Percentiles rank a stretch among this genome's conserved stretches.
These are phyloP conservation scores for Xylaria bambusicola DNA, from an alignment of 495 filamentous ascomycete genomes.

Conservation along the genomic window DNA sequence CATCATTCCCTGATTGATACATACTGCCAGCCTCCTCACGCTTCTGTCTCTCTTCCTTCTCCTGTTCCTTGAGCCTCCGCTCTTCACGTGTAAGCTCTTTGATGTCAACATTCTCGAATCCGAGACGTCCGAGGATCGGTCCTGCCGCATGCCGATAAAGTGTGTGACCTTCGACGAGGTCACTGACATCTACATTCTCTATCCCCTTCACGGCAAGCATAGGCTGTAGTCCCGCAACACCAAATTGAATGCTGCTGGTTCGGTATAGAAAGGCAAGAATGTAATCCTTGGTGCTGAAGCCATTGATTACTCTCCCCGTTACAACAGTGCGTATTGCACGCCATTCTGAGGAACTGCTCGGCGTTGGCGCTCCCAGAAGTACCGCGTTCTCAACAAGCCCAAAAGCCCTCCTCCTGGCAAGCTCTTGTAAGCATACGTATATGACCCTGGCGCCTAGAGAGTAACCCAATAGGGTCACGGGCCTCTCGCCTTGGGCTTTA, in stretches of 20 bases:
- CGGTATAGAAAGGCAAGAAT: slow-evolving; percentile 62
- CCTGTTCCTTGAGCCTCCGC: slow-evolving; percentile 38
- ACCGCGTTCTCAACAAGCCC: slow-evolving; percentile 85
- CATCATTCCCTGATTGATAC: not conserved
- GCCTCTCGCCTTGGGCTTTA: slow-evolving; percentile 86
- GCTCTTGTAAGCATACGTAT: slow-evolving; percentile 72
- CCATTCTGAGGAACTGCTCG: slow-evolving; percentile 57
- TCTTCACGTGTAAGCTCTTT: slow-evolving; percentile 48
- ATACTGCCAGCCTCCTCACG: slow-evolving; percentile 26
- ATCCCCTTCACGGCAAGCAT: slow-evolving; percentile 56
- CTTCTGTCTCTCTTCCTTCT: slow-evolving; percentile 42
- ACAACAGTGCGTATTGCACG: slow-evolving; percentile 59
- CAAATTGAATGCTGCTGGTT: slow-evolving; percentile 56
- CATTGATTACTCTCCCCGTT: slow-evolving; percentile 59
- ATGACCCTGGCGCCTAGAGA: slow-evolving; percentile 89
- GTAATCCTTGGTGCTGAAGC: slow-evolving; percentile 62
- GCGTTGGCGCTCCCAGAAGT: slow-evolving; percentile 80
- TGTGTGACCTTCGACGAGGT: slow-evolving; percentile 58
- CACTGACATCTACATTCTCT: slow-evolving; percentile 61
- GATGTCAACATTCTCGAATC: slow-evolving; percentile 58
- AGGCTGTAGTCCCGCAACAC: slow-evolving; percentile 58
- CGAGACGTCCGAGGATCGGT: slow-evolving; percentile 57
- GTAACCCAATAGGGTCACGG: slow-evolving; percentile 88
- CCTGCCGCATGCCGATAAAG: slow-evolving; percentile 59
- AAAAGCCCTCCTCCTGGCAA: slow-evolving; percentile 78